These are phyloP conservation scores for Lodderomyces metapsilosis DNA, from an alignment of 1,139 yeast species.

Conservation along the genomic window DNA sequence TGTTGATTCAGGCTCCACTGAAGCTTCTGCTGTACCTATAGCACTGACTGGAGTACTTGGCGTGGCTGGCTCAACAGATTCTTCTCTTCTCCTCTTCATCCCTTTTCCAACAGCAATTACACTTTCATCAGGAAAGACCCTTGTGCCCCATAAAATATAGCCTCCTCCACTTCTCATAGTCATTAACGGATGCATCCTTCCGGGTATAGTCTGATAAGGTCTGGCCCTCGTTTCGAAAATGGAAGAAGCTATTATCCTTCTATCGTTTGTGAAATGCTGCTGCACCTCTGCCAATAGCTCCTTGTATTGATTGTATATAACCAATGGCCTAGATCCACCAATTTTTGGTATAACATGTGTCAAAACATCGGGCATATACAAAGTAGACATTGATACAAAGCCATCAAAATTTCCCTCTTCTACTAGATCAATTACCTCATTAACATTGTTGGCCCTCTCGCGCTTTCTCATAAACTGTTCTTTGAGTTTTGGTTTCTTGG, in stretches of 20 bases:
- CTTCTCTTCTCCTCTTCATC: conserved; percentile 30
- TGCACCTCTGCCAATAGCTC: conserved; percentile 75
- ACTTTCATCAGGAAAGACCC: conserved; percentile 70
- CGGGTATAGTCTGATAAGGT: conserved; percentile 88
- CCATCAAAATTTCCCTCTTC: conserved; percentile 68
- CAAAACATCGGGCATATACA: conserved; percentile 65
- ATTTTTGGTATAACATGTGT: conserved; percentile 61
- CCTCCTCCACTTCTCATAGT: conserved; percentile 94
- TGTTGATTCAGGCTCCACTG: conserved; percentile 1
- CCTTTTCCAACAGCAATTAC: conserved; percentile 59
- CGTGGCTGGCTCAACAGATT: conserved; percentile 12
- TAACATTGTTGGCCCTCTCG: conserved; percentile 55
- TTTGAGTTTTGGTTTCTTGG: conserved; percentile 57
- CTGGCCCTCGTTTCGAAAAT: conserved; percentile 81
- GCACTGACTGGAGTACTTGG: conserved; percentile 7
- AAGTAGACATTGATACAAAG: conserved; percentile 67
- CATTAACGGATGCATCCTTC: conserved; percentile 94
- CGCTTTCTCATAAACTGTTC: conserved; percentile 68
- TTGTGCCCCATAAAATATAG: conserved; percentile 72
- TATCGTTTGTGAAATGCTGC: conserved; percentile 62
- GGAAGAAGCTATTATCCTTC: conserved; percentile 77
- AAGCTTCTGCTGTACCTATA: neutral
- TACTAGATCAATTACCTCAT: conserved; percentile 52
- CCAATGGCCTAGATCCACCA: conserved; percentile 88
- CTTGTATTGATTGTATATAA: conserved; percentile 76